Evolutionary conservation across 495 filamentous ascomycete genomes (phyloP), one percentile per base, ranked within the genome.

Genomic region (Tuber magnatum): DNA sequence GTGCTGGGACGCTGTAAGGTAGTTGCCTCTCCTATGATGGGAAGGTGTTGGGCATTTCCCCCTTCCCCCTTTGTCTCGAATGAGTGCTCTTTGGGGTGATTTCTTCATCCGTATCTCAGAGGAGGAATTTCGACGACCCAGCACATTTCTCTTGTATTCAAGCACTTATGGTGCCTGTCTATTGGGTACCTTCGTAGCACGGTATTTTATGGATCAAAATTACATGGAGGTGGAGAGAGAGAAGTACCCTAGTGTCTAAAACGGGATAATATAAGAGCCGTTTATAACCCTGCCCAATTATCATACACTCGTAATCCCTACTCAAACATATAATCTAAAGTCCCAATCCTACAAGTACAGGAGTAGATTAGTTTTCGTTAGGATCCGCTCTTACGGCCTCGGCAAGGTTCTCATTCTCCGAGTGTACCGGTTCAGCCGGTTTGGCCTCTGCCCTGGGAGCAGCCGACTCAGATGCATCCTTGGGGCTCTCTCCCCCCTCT

Each of bases 401-500:
- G 20, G 56, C 77, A 73, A 77, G 71, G 16, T 39, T 77, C 61
- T 71, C 72, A 12, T 71, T 70, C 73, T 74, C 77, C 32, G 69
- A 39, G 32, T 69, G 44, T 38, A 74, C 71, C 32, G 35, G n/a
- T 39, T 70, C 46, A 32, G 42, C 41, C 43, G 56, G 41, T 35
- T 42, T 40, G 28, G 32, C 38, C 14, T 22, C 73, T 41, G 35
- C 68, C 46, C 38, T 51, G 9, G n/a, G 40, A 41, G 14, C 70
- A 18, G 70, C 70, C 14, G 39, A 9, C 35, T 20, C 40, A 46
- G 70, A 71, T 71, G 70, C 70, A 46, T 28, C 28, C 28, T 35
- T 16, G 28, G 32, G 28, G 20, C 14, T 61, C 68, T 44, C 48
- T 74, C 75, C 38, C 73, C 73, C 5, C 71, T 28, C 32, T 56